These are phyloP conservation scores for Claviceps humidiphila DNA, from an alignment of 2,329 filamentous ascomycete genomes.

Conservation along the genomic window DNA sequence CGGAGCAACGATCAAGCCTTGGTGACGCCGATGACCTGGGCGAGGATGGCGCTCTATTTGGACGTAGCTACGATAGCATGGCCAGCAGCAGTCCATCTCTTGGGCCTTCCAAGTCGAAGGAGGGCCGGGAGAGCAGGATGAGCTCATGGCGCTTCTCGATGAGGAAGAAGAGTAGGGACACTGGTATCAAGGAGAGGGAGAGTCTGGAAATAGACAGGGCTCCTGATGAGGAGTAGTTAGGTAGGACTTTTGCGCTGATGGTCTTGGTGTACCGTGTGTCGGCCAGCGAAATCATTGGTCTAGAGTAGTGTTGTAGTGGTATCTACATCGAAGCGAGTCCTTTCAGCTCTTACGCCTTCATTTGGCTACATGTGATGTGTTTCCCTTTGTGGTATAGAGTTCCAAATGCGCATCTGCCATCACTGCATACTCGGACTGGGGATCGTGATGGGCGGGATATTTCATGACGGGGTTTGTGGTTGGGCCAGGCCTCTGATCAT, in stretches of 20 bases:
- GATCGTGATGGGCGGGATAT: neutral
- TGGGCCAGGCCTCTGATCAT: no score
- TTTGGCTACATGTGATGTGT: neutral
- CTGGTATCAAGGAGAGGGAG: constrained; percentile 31
- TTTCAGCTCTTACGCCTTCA: neutral
- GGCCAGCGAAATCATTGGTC: neutral
- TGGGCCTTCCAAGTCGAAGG: constrained; percentile 35
- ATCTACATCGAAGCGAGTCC: neutral
- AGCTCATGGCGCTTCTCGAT: constrained; percentile 43
- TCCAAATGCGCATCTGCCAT: neutral
- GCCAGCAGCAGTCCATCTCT: constrained; percentile 44
- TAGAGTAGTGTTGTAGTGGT: neutral
- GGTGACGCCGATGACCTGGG: constrained; percentile 40
- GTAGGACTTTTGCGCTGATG: neutral
- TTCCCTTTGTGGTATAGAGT: neutral
- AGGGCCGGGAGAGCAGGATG: constrained; percentile 35
- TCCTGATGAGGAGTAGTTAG: constrained; percentile 16
- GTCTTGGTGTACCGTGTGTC: neutral
- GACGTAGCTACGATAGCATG: constrained; percentile 42
- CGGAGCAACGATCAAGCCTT: constrained; percentile 42
- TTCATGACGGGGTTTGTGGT: neutral
- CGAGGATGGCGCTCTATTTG: constrained; percentile 30
- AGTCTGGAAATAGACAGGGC: constrained; percentile 36
- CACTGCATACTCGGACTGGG: neutral
- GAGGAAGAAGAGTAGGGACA: constrained; percentile 45